Evolutionary conservation across 108 stramenopile genomes (phyloP).

Genomic region (Discostella pseudostelligera): DNA sequence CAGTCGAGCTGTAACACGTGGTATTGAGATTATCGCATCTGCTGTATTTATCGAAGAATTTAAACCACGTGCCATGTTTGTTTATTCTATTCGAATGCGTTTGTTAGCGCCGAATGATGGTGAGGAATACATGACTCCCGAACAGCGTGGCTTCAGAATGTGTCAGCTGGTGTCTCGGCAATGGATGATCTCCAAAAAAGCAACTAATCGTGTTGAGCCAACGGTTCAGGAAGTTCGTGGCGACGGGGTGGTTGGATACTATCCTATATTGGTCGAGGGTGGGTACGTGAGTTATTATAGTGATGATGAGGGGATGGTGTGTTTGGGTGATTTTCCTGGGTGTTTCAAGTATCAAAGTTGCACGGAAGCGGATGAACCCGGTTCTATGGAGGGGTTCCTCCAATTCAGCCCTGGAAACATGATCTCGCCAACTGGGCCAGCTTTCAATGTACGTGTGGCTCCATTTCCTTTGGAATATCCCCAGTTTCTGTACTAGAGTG

Average conservation of each 20-base stretch:
- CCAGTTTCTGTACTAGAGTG: too few relatives aligned
- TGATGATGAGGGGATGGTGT: neutral
- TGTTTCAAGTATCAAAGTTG: conserved; percentile 31
- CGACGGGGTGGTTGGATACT: conserved; percentile 57
- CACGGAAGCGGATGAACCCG: neutral
- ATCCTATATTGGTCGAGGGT: conserved; percentile 52
- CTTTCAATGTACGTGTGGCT: conserved; percentile 26
- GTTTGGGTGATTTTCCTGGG: neutral
- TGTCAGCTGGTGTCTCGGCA: conserved; percentile 53
- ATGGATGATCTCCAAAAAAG: conserved; percentile 46
- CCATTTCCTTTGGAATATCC: conserved; percentile 18
- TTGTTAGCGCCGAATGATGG: conserved; percentile 43
- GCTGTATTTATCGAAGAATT: conserved; percentile 28
- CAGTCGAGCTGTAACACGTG: conserved; percentile 53
- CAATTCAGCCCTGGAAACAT: conserved; percentile 25
- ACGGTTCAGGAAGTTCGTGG: conserved; percentile 32
- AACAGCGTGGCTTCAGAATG: conserved; percentile 51
- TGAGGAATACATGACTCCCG: conserved; percentile 37
- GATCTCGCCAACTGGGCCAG: conserved; percentile 4
- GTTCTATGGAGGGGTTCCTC: conserved; percentile 15
- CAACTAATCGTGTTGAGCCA: too few relatives aligned
- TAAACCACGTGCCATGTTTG: conserved; percentile 16
- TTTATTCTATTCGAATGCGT: conserved; percentile 55
- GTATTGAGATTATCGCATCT: conserved; percentile 58
- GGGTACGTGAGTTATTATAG: conserved; percentile 18